phyloP scores from a whole-genome alignment of 768 basidiomycete species.

The Dacryopinax spathularia region DNA sequence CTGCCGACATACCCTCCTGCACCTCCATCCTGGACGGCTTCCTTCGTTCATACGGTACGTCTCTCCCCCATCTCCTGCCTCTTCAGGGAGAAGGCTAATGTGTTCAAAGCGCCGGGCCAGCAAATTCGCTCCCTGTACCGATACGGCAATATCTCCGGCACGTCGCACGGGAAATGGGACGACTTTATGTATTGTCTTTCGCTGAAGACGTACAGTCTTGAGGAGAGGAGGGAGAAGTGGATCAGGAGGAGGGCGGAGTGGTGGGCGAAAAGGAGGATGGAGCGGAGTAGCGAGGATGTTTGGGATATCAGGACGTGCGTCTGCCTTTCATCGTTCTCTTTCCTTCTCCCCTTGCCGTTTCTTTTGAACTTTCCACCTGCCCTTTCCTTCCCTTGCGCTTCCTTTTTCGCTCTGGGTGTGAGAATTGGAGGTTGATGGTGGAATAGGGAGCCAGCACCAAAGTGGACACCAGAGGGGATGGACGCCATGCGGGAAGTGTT shows the following conservation, averaged over 20 bases:
- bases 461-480: no score
- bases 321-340: not conserved
- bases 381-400: no score
- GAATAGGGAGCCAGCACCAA: no score
- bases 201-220: conserved; percentile 60
- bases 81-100: not conserved
- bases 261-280: conserved; percentile 72
- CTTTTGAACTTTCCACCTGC: no score
- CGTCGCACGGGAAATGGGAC: conserved; percentile 60
- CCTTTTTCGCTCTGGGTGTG: no score
- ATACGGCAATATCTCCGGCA: conserved; percentile 51
- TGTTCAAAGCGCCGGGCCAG: conserved; percentile 46
- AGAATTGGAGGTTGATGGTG: no score
- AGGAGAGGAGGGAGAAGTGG: conserved; percentile 71
- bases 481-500: no score
- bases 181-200: conserved; percentile 94
- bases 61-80: not conserved
- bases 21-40: conserved; percentile 60
- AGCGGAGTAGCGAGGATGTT: conserved; percentile 82
- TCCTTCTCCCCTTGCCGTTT: not conserved
- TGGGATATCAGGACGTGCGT: conserved; percentile 80
- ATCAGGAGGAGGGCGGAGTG: conserved; percentile 76
- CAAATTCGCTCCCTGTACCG: conserved; percentile 81
- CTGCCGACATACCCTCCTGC: conserved; percentile 72
- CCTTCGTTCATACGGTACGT: conserved; percentile 52